Evolutionary conservation across 129 eudicot genomes (phyloP), one percentile per base, ranked within the genome.

Genomic region (Logfia minima): DNA sequence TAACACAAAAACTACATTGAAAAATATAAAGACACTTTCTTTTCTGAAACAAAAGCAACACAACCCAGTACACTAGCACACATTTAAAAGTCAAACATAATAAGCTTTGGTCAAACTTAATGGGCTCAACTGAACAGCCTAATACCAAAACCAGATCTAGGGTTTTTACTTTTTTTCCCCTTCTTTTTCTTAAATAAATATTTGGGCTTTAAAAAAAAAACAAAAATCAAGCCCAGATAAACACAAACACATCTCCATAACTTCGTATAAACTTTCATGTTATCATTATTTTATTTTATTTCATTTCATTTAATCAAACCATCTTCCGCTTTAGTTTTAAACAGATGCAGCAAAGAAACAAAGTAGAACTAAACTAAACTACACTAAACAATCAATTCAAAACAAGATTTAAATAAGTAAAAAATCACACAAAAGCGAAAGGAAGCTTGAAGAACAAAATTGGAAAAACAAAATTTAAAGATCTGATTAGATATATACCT

Each of bases 71-170:
- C 52, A 37, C 51, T 2, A 43, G 51, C 2, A 35, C 48, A 56
- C n/a, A 77, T 55, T 18, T 18, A 62, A 17, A 82, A 64, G 62
- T 63, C 62, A 65, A 64, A 71, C 2, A 6, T 6, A 56, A 74
- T 35, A 55, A 67, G 23, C 66, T 35, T 31, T 43, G 77, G 70
- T 56, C 69, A 83, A 61, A 17, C 6, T 21, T 59, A 67, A 73
- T 75, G 84, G 83, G 79, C 83, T 68, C 48, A 80, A 70, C 71
- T 55, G 53, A 76, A 72, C 70, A 64, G 14, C 78, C 72, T 51
- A 22, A 65, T 60, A 62, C 63, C 72, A 71, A 81, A 81, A 62
- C 76, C 80, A 84, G 88, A 84, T 87, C 91, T 84, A 84, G 68
- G 74, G 76, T 76, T 71, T 51, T 35, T 31, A 24, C 26, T 24